Base-by-base conservation (phyloP, 2,329 filamentous ascomycete species). In the Laburnicola sp. region DNA sequence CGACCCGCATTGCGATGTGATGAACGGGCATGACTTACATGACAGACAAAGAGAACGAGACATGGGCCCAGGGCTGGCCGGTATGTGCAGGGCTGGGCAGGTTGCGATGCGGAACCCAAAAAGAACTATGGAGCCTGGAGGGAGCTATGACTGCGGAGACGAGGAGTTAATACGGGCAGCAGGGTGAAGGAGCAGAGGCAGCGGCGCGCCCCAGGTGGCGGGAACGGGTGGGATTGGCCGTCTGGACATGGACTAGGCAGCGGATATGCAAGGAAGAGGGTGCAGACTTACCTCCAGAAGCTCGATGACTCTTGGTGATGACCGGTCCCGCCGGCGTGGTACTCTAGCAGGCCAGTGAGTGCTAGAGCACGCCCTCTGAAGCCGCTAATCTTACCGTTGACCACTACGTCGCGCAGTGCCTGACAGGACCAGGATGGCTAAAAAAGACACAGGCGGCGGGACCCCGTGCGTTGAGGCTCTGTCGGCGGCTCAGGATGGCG, bases 41-140 rank as follows among this genome's bases (percentile, higher is more conserved):
- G 55, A 47, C 51, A 62, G 57, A 71, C 68, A 72, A 71, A 71
- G 67, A 60, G 57, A 48, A 51, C 60, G 60, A 71, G 60, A 70
- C 68, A 71, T 62, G 45, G 51, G 54, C 56, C 52, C 39, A 54
- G 59, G 54, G 55, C 58, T 64, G 59, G 57, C 62, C 64, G 60
- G 56, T 57, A 51, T 60, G 45, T 46, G 54, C 51, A 54, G 50
- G 62, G 58, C 60, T 64, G 54, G 64, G 58, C 64, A 62, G 60
- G 51, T 64, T 65, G 60, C 62, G 27, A 32, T 30, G 54, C 51
- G 54, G 62, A 51, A 59, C 42, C 46, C 54, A 53, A 59, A 59
- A 58, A 48, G 48, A 57, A 60, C 45, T 58, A 54, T 54, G 56
- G 50, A 52, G 49, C 50, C 53, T 30, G 22, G 30, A 52, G 47